phyloP scores from a whole-genome alignment of 306 rosid genomes.

The Herpetospermum pedunculosum region DNA sequence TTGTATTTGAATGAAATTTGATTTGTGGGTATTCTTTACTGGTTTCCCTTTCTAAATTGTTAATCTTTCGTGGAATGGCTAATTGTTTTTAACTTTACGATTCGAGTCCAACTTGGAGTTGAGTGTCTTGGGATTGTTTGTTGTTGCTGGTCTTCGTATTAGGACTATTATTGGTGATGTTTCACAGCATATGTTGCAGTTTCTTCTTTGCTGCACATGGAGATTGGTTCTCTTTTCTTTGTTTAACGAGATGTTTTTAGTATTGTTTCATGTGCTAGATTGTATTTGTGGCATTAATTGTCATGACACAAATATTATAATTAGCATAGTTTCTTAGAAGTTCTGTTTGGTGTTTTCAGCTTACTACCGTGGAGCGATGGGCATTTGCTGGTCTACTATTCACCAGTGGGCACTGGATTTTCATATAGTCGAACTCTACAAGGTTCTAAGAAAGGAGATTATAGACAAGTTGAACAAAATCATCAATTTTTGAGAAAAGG shows the following conservation, averaged over 20 bases:
- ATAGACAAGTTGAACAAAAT: no score
- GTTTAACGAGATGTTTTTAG: background rate
- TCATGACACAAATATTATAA: background rate
- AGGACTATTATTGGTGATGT: background rate
- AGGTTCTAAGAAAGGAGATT: no score
- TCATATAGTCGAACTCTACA: no score
- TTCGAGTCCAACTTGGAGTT: background rate
- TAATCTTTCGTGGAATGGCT: background rate
- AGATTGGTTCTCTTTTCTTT: background rate
- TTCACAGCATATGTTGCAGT: background rate
- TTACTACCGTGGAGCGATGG: slow-evolving; percentile 98
- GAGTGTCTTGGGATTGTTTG: background rate
- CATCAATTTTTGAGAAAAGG: no score
- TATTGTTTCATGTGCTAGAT: no score
- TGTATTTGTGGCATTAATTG: background rate
- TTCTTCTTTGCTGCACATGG: background rate
- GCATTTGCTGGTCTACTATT: slow-evolving; percentile 84
- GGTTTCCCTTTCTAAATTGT: background rate
- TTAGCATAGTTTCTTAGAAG: background rate
- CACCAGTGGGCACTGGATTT: no score
- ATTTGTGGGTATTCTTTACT: background rate
- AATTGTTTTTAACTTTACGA: background rate
- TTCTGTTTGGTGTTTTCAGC: slow-evolving; percentile 37
- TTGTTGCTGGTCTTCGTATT: background rate
- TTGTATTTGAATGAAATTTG: background rate